phyloP scores from a whole-genome alignment of 2,329 filamentous ascomycete genomes.

The Exophiala alcalophila region DNA sequence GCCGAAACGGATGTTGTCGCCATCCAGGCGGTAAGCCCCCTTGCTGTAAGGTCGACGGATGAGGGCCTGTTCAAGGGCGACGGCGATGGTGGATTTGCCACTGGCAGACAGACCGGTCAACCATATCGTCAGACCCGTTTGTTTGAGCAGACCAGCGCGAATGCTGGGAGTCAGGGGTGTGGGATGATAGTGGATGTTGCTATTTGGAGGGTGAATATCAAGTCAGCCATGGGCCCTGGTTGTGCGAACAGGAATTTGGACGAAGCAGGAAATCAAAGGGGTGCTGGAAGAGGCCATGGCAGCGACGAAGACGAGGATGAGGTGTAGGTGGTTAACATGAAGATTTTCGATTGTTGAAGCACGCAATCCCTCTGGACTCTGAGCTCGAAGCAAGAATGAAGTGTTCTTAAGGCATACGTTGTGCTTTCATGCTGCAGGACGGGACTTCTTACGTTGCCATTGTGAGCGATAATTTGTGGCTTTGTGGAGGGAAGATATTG shows the following conservation, averaged over 20 bases:
- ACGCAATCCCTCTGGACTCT: no score
- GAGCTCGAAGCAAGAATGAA: no score
- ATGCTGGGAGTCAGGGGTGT: conserved; percentile 42
- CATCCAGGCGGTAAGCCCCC: conserved; percentile 87
- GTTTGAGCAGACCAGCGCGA: conserved; percentile 59
- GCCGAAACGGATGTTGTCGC: conserved; percentile 97
- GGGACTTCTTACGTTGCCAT: no score
- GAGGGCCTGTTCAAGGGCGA: conserved; percentile 93
- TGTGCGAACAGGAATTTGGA: not conserved
- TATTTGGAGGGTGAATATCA: conserved; percentile 24
- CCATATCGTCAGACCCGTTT: conserved; percentile 94
- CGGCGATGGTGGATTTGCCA: conserved; percentile 95
- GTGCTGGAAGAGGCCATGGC: not conserved
- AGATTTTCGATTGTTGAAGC: no score
- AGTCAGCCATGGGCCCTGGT: conserved; percentile 7
- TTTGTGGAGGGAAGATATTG: no score
- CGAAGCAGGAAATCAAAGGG: not conserved
- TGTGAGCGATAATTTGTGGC: no score
- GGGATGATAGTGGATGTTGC: conserved; percentile 49
- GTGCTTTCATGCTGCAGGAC: no score
- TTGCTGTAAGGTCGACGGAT: conserved; percentile 69
- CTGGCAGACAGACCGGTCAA: conserved; percentile 94
- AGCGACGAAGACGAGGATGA: not conserved
- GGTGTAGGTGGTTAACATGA: no score
- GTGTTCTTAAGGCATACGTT: no score